Conservation (phyloP, 2,329 filamentous ascomycete species). For the Penicillium decumbens region DNA sequence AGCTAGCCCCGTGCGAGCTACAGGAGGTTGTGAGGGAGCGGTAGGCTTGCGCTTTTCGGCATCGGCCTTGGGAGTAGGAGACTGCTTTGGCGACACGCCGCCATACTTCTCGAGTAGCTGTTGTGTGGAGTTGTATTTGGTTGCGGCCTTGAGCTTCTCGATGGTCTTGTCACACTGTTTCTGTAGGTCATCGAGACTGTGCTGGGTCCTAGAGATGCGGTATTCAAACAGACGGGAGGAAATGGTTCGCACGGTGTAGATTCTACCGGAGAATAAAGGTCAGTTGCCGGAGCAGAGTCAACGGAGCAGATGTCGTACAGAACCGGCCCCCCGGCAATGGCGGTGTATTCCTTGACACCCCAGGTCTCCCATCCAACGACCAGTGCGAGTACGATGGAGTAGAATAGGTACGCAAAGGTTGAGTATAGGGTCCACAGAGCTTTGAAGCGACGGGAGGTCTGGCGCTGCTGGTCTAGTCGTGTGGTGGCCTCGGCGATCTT, state of each 20-base stretch:
- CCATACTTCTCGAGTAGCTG: conserved; percentile 94
- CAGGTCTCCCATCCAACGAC: conserved; percentile 81
- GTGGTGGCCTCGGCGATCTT: conserved; percentile 75
- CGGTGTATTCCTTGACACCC: conserved; percentile 70
- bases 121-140: conserved; percentile 92
- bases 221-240: conserved; percentile 73
- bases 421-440: conserved; percentile 88
- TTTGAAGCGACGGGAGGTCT: conserved; percentile 70
- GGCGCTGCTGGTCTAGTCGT: conserved; percentile 67
- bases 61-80: conserved; percentile 22
- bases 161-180: conserved; percentile 81
- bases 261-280: conserved; percentile 51
- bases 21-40: conserved; percentile 27
- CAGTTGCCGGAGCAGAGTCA: not conserved
- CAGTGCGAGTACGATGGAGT: conserved; percentile 72
- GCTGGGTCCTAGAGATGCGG: conserved; percentile 65
- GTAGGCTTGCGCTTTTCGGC: conserved; percentile 19
- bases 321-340: conserved; percentile 71
- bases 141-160: conserved; percentile 88
- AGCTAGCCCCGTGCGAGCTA: conserved; percentile 50
- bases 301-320: conserved; percentile 51
- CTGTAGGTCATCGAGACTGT: conserved; percentile 68
- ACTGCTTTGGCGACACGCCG: conserved; percentile 51
- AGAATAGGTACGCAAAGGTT: conserved; percentile 83
- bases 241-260: conserved; percentile 66